Conservation (phyloP, 2,329 filamentous ascomycete genomes). For the Emergomyces orientalis region DNA sequence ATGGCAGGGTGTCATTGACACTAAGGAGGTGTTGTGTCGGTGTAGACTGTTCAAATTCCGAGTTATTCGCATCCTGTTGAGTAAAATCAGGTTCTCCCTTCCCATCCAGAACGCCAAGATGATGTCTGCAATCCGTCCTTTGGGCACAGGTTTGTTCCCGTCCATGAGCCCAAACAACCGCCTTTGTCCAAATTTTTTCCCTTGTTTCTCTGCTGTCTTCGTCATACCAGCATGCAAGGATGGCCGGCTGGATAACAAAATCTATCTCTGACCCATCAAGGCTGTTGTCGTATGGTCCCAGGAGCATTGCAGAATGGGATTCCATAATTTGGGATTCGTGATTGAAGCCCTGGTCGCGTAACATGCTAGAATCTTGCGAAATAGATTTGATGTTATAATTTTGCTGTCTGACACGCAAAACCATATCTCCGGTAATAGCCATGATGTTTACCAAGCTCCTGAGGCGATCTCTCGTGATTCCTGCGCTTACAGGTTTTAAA, state of each 20-base stretch:
- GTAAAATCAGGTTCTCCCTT: background rate
- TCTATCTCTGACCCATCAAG: constrained; percentile 8
- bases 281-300: background rate
- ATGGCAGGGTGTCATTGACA: background rate
- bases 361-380: too few species aligned
- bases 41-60: too few species aligned
- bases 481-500: background rate
- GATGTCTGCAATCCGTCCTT: background rate
- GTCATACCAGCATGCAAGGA: background rate
- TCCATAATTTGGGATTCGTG: constrained; percentile 5
- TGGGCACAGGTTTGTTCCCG: background rate
- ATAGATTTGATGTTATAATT: background rate
- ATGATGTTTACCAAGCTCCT: background rate
- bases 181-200: constrained; percentile 8
- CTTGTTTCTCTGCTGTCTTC: background rate
- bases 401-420: background rate
- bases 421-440: background rate
- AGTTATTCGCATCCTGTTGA: background rate
- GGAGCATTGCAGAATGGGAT: constrained; percentile 3
- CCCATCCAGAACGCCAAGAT: too few species aligned
- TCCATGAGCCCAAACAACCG: constrained; percentile 9
- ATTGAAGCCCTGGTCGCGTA: background rate
- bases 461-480: background rate
- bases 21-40: too few species aligned
- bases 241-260: constrained; percentile 11